Base-by-base conservation (phyloP, 768 basidiomycete genomes). In the Holtermannia corniformis region DNA sequence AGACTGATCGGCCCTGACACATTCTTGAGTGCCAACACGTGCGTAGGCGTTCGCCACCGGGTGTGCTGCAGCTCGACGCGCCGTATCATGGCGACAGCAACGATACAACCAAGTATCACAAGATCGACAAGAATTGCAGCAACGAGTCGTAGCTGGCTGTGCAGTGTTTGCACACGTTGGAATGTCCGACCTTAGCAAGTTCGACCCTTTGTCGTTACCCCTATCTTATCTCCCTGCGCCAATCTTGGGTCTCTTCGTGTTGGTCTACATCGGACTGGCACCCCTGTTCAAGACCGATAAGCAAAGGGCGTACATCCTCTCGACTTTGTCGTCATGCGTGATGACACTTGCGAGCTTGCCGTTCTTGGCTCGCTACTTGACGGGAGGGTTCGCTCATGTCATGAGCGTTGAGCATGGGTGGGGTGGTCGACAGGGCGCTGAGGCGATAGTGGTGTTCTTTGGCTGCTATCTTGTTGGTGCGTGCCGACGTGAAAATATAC, bases 251-350 rank as follows among this genome's bases (percentile, higher is more conserved):
- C n/a, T 50, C 41, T 52, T 45, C 20, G 45, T 40, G 12, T 4
- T 54, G 1, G 22, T 52, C 12, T 78, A 76, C 65, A 53, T 67
- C 46, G 4, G 72, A 23, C 58, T 74, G 24, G 62, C 72, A 2
- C 57, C 67, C 0, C 45, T 42, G 40, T 76, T 71, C 62, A 45
- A 70, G 4, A 71, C 74, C 3, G 43, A 70, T 32, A 76, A 76
- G 60, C 75, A 80, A 55, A 67, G 66, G 23, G 71, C 80, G 43
- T 81, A 80, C 76, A 64, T 80, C 43, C 68, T 80, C 41, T 77
- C 78, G 1, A 65, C 69, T 0, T 51, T 76, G 50, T 71, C 75
- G 0, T 77, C 77, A 50, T 65, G 67, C 1, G 44, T 56, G 37
- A 79, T 79, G 78, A 73, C 75, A 14, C 2, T 75, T 4, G 51